Evolutionary conservation across 768 basidiomycete genomes (phyloP), one percentile per base, ranked within the genome.

Genomic region (Lactarius hatsudake): DNA sequence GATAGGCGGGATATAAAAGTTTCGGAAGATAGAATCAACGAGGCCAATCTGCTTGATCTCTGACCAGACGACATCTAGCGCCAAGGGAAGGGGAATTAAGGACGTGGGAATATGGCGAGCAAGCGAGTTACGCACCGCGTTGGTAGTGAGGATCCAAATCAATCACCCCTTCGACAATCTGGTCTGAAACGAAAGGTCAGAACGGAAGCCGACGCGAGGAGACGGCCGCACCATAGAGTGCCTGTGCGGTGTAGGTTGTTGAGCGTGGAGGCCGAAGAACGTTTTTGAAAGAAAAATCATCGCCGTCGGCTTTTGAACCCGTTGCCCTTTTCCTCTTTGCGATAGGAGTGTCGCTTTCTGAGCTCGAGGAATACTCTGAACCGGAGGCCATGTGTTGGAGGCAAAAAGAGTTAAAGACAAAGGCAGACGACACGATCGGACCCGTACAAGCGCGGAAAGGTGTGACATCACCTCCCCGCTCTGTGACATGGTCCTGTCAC

Each of bases 121-220:
- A 51, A 9, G 32, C 5, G 30, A 23, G 40, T 45, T 61, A 85
- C 87, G 12, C 9, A 63, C 66, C 84, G 74, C 87, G 79, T 71
- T 89, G 87, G 73, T 89, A 89, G 67, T 87, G 86, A 0, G 87
- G 87, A 66, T 89, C 79, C 9, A 89, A 77, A 63, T 87, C 81
- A 53, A 89, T 82, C 12, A 73, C 69, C 6, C 76, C 79, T 5
- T 82, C 75, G 3, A 78, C 71, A 36, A 87, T 80, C 69, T 82
- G 80, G 61, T 82, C 87, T 88, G 23, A 65, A 34, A 2, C 15
- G 18, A 2, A 34, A 34, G 8, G 34, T 53, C 40, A 42, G 45
- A 8, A 20, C 5, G 20, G 5, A 32, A 7, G 8, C 9, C 8
- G 32, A 17, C 34, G 54, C n/a, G 54, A 1, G 4, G 38, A 56